These are phyloP conservation scores for Fusarium sp. DNA, from an alignment of 2,329 filamentous ascomycete genomes.

Conservation along the genomic window DNA sequence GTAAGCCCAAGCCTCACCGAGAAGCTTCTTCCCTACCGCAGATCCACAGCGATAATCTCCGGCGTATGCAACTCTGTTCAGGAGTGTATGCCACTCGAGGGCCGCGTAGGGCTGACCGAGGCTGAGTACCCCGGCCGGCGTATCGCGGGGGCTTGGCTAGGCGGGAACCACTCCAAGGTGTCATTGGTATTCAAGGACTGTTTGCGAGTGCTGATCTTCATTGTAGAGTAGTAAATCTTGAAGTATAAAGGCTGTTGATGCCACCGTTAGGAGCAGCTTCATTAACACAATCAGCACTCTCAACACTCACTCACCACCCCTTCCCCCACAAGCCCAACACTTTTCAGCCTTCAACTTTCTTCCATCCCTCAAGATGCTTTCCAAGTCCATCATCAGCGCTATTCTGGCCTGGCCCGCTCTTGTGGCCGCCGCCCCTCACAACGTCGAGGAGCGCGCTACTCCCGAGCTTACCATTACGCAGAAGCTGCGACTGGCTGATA, in stretches of 20 bases:
- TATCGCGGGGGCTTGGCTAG: background rate
- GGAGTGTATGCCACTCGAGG: background rate
- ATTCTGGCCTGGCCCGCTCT: slow-evolving; percentile 54
- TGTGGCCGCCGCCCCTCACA: slow-evolving; percentile 42
- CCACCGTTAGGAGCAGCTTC: background rate
- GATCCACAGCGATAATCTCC: background rate
- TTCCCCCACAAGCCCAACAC: background rate
- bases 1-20: background rate
- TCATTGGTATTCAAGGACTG: background rate
- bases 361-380: slow-evolving; percentile 6
- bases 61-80: background rate
- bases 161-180: background rate
- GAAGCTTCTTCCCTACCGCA: background rate
- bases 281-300: background rate
- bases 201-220: background rate
- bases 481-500: slow-evolving; percentile 54
- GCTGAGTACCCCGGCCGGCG: background rate
- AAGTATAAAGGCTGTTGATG: background rate
- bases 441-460: background rate
- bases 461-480: slow-evolving; percentile 48
- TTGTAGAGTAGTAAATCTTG: background rate
- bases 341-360: background rate
- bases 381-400: slow-evolving; percentile 24
- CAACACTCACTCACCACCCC: background rate
- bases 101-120: background rate